These are phyloP conservation scores for Yamadazyma membranifaciens DNA, from an alignment of 1,139 yeast genomes.

Conservation along the genomic window DNA sequence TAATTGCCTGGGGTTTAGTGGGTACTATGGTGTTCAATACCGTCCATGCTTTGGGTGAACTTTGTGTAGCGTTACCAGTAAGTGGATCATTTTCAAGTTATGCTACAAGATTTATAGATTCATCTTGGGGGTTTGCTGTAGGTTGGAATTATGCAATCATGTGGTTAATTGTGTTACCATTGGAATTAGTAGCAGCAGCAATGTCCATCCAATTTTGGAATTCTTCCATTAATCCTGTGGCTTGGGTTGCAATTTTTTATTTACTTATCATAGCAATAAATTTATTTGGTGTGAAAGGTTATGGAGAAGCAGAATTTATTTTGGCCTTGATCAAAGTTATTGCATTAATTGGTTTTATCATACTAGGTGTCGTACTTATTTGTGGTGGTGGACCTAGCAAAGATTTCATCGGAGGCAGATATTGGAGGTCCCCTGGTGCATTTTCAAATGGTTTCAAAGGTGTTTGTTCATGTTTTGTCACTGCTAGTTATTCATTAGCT, in stretches of 20 bases:
- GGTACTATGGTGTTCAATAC: slow-evolving; percentile 72
- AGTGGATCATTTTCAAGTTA: slow-evolving; percentile 78
- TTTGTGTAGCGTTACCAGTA: slow-evolving; percentile 77
- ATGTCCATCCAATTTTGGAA: slow-evolving; percentile 69
- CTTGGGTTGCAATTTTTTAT: slow-evolving; percentile 64
- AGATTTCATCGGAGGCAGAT: slow-evolving; percentile 60
- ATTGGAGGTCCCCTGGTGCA: slow-evolving; percentile 63
- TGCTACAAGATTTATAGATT: slow-evolving; percentile 67
- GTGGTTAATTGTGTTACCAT: slow-evolving; percentile 75
- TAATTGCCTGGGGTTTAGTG: slow-evolving; percentile 66
- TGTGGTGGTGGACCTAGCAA: slow-evolving; percentile 68
- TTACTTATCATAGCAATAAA: slow-evolving; percentile 54
- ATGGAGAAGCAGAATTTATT: slow-evolving; percentile 71
- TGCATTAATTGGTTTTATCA: slow-evolving; percentile 64
- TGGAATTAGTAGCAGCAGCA: slow-evolving; percentile 76
- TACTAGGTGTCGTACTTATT: slow-evolving; percentile 58
- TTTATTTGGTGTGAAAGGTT: slow-evolving; percentile 69
- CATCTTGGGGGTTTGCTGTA: slow-evolving; percentile 75
- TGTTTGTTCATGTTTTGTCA: slow-evolving; percentile 39
- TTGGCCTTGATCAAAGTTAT: slow-evolving; percentile 58
- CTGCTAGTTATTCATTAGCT: slow-evolving; percentile 43
- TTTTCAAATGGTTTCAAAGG: slow-evolving; percentile 45
- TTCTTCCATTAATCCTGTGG: slow-evolving; percentile 57
- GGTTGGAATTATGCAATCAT: slow-evolving; percentile 81
- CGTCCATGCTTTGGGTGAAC: slow-evolving; percentile 83